Evolutionary conservation across 1,284 basidiomycete genomes (phyloP).

Genomic region (Tetrapyrgos nigripes): DNA sequence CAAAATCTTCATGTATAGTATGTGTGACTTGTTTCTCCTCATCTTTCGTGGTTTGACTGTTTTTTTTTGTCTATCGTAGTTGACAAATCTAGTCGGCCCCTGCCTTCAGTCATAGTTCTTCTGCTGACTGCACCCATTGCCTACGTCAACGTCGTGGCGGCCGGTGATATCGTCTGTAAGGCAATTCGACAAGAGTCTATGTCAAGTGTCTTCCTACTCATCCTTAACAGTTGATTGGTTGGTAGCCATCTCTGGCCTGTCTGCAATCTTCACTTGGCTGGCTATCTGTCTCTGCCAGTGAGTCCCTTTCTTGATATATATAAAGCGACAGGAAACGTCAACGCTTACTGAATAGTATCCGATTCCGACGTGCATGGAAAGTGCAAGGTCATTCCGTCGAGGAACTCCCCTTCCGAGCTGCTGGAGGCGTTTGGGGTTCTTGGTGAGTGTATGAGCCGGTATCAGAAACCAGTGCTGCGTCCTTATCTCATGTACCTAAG

Average conservation of each 20-base stretch:
- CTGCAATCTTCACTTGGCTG: conserved; percentile 50
- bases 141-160: conserved; percentile 42
- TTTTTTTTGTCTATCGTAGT: conserved; percentile 35
- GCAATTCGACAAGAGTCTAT: background rate
- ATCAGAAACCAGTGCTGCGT: too few relatives aligned
- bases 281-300: conserved; percentile 53
- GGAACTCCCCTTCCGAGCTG: conserved; percentile 48
- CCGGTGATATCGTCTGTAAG: conserved; percentile 46
- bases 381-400: conserved; percentile 50
- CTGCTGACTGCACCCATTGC: conserved; percentile 44
- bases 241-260: conserved; percentile 49
- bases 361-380: conserved; percentile 49
- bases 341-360: conserved; percentile 41
- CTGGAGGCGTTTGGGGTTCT: conserved; percentile 49
- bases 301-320: too few relatives aligned
- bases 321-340: too few relatives aligned
- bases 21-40: background rate
- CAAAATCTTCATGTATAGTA: conserved; percentile 51
- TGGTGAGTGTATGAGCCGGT: too few relatives aligned
- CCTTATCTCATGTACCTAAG: too few relatives aligned
- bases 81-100: conserved; percentile 50
- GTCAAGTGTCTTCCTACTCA: conserved; percentile 31
- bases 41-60: background rate
- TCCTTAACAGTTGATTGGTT: conserved; percentile 45
- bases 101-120: conserved; percentile 42